Base-by-base conservation (phyloP, 768 basidiomycete genomes). In the Lyophyllum decastes region DNA sequence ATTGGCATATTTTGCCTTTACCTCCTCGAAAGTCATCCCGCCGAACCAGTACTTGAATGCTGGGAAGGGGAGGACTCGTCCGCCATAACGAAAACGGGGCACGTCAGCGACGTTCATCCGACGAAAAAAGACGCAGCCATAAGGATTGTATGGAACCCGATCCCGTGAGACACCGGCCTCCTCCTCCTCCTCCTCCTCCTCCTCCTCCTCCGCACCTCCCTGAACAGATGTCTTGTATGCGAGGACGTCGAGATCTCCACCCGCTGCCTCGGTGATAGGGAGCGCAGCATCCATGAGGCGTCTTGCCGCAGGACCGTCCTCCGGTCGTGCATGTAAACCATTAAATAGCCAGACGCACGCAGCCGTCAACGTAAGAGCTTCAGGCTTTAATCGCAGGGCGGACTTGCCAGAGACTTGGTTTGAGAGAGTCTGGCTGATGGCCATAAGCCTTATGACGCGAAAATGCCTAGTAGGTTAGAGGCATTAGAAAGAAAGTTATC, bases 321-420 rank as follows among this genome's bases (percentile, higher is more conserved):
- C 62, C 2, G 60, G 62, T 9, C 64, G 48, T 40, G 64, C 48
- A 54, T 67, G 66, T 1, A 64, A 48, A 26, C 59, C 34, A 45
- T 67, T 67, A 0, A 54, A 27, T 0, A 64, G 45, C 61, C 64
- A 67, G 0, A 61, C 53, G 11, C 52, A 57, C 2, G 55, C 62
- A 16, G 56, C 62, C 0, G 60, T 61, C 12, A 66, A 49, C 1
- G 50, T 21, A 17, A 64, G 40, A 12, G 59, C 52, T 9, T 60
- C 50, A 1, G 14, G 49, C 5, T 26, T 0, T 10, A 53, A 19
- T 21, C 56, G 55, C 9, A 30, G 12, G 17, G 14, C 21, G 0
- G 40, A 9, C 14, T n/a, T n/a, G 30, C 34, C 49, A 2, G 17
- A 19, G 4, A 33, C 59, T 41, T 63, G 59, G 26, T 24, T 24